Percentiles rank a stretch among this genome's conserved stretches.
phyloP scores from a whole-genome alignment of 1,139 yeast genomes.

The Suhomyces choctaworum region DNA sequence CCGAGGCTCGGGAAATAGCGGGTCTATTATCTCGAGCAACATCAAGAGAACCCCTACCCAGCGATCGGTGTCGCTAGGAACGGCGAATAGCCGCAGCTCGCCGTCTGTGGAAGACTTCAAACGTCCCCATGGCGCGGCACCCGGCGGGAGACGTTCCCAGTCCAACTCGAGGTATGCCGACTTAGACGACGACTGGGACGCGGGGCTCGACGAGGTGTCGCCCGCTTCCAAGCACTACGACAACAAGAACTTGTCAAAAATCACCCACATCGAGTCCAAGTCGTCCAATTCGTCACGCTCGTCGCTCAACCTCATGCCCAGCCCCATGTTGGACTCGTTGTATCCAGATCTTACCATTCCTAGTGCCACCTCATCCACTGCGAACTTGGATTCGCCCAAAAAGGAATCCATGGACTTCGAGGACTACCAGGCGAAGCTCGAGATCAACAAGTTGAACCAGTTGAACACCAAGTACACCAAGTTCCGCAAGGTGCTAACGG shows the following conservation, averaged over 20 bases:
- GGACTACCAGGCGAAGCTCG: conserved; percentile 39
- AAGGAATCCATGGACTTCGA: conserved; percentile 29
- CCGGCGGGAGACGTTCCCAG: conserved; percentile 12
- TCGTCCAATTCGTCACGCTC: conserved; percentile 4
- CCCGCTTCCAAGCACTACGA: conserved; percentile 3
- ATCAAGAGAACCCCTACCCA: conserved; percentile 20
- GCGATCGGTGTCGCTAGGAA: conserved; percentile 25
- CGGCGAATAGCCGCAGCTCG: conserved; percentile 17
- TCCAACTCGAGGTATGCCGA: conserved; percentile 48
- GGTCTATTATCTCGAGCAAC: conserved; percentile 18
- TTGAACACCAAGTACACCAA: conserved; percentile 61
- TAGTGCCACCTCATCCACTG: conserved; percentile 4
- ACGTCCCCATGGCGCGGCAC: conserved; percentile 4
- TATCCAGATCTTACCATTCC: conserved; percentile 41
- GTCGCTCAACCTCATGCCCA: conserved; percentile 22
- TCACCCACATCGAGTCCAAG: conserved; percentile 7
- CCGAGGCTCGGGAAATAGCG: conserved; percentile 15
- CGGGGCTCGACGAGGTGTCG: conserved; percentile 60
- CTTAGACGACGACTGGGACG: conserved; percentile 91
- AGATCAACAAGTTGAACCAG: conserved; percentile 58
- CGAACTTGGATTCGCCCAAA: conserved; percentile 5
- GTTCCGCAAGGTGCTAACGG: conserved; percentile 63
- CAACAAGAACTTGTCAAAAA: conserved; percentile 5
- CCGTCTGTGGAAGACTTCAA: conserved; percentile 10
- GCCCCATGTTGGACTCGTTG: conserved; percentile 39